Evolutionary conservation across 805 yeast genomes (phyloP).

Genomic region (Suhomyces sp.): DNA sequence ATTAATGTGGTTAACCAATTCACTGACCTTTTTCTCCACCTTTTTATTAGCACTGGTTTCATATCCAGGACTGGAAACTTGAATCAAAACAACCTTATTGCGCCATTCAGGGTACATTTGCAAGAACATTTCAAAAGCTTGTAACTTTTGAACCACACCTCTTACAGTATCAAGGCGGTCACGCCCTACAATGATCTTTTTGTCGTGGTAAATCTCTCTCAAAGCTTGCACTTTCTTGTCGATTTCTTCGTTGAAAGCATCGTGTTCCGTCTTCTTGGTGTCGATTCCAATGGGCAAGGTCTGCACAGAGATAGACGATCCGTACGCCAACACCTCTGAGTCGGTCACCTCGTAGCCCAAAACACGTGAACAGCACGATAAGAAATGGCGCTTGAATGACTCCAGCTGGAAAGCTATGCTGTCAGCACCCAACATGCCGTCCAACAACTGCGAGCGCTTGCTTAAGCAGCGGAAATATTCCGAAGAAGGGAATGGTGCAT

Average conservation of each 20-base stretch:
- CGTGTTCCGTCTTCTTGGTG: conserved; percentile 61
- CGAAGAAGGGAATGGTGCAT: conserved; percentile 91
- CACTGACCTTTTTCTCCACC: conserved; percentile 79
- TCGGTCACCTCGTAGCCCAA: conserved; percentile 74
- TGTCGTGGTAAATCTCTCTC: conserved; percentile 56
- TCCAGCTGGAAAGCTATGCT: conserved; percentile 82
- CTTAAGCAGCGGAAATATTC: conserved; percentile 91
- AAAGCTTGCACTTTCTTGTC: conserved; percentile 66
- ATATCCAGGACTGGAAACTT: conserved; percentile 81
- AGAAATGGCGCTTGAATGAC: conserved; percentile 85
- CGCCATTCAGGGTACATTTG: conserved; percentile 93
- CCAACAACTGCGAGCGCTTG: conserved; percentile 75
- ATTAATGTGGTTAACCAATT: conserved; percentile 77
- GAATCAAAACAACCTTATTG: conserved; percentile 81
- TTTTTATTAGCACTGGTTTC: conserved; percentile 47
- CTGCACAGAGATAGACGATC: conserved; percentile 69
- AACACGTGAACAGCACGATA: conserved; percentile 84
- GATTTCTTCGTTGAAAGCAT: conserved; percentile 48
- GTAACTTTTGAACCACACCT: conserved; percentile 89
- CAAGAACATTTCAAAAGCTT: conserved; percentile 85
- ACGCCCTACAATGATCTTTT: conserved; percentile 86
- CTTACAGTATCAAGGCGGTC: conserved; percentile 89
- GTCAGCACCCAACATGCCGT: conserved; percentile 90
- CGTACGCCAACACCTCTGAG: conserved; percentile 64
- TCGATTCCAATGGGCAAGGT: conserved; percentile 91